Percentiles rank a stretch among this genome's conserved stretches.
Conservation (phyloP, 176 grass and related monocot genomes). For the Musa itinerans region DNA sequence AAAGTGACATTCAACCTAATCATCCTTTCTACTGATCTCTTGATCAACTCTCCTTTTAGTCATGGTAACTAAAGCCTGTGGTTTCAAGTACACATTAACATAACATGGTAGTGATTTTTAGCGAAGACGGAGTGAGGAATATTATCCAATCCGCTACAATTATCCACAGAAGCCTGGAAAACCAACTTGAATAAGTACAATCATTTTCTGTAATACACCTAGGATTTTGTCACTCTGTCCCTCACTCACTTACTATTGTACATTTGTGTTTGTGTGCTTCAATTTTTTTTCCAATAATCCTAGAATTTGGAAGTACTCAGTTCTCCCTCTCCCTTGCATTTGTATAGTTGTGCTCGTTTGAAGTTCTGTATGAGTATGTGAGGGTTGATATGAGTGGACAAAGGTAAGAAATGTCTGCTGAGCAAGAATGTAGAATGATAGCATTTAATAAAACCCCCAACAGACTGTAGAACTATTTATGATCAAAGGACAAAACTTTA, state of each 20-base stretch:
- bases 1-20: not conserved
- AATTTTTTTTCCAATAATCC: not conserved
- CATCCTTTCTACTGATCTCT: not conserved
- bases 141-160: not conserved
- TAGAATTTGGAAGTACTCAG: not conserved
- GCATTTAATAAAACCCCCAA: no score
- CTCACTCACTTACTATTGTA: not conserved
- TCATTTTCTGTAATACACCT: not conserved
- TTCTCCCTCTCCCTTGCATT: not conserved
- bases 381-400: not conserved
- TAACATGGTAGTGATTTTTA: no score
- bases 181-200: not conserved
- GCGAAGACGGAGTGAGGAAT: no score
- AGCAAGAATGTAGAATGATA: no score
- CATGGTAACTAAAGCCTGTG: not conserved
- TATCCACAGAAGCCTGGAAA: not conserved
- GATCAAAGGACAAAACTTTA: no score
- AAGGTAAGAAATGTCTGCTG: not conserved
- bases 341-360: not conserved
- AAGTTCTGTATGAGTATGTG: not conserved
- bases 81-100: no score
- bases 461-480: no score
- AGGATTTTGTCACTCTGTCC: not conserved
- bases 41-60: not conserved
- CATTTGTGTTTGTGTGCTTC: not conserved